phyloP scores from a whole-genome alignment of 2,329 filamentous ascomycete species.

The Fusarium torreyae region DNA sequence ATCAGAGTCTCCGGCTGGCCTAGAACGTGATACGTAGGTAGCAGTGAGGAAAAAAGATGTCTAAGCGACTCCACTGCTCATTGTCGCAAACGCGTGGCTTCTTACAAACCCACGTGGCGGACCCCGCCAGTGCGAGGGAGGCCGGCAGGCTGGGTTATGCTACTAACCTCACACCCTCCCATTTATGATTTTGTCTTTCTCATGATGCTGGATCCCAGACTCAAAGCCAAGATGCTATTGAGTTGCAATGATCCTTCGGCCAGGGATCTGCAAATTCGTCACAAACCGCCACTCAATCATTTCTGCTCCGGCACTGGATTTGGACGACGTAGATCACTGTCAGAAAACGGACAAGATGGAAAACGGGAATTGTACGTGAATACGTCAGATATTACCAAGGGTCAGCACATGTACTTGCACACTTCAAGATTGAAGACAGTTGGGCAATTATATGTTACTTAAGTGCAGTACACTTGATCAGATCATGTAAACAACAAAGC shows the following conservation, averaged over 20 bases:
- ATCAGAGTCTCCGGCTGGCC: slow-evolving; percentile 26
- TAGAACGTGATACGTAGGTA: slow-evolving; percentile 28
- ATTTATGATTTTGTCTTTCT: background rate
- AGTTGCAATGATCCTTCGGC: slow-evolving; percentile 1
- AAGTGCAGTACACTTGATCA: slow-evolving; percentile 10
- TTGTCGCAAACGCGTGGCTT: slow-evolving; percentile 47
- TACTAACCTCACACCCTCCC: slow-evolving; percentile 40
- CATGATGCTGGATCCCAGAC: background rate
- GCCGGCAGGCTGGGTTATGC: slow-evolving; percentile 18
- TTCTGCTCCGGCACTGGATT: background rate
- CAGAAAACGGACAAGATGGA: background rate
- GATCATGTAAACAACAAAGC: slow-evolving; percentile 23
- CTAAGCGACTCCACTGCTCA: slow-evolving; percentile 44
- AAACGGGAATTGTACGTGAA: background rate
- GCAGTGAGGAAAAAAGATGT: slow-evolving; percentile 9
- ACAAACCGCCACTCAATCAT: slow-evolving; percentile 18
- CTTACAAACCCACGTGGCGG: slow-evolving; percentile 51
- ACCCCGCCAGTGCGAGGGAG: slow-evolving; percentile 37
- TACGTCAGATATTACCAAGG: slow-evolving; percentile 4
- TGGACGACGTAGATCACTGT: slow-evolving; percentile 16
- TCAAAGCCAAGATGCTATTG: background rate
- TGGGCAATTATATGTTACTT: background rate
- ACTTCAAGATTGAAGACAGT: too few relatives aligned
- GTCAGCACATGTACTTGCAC: background rate
- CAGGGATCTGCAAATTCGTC: slow-evolving; percentile 19